Percentiles rank a stretch among this genome's conserved stretches.
Conservation (phyloP, 2,329 filamentous ascomycete species). For the Drechslerella coelobrocha region DNA sequence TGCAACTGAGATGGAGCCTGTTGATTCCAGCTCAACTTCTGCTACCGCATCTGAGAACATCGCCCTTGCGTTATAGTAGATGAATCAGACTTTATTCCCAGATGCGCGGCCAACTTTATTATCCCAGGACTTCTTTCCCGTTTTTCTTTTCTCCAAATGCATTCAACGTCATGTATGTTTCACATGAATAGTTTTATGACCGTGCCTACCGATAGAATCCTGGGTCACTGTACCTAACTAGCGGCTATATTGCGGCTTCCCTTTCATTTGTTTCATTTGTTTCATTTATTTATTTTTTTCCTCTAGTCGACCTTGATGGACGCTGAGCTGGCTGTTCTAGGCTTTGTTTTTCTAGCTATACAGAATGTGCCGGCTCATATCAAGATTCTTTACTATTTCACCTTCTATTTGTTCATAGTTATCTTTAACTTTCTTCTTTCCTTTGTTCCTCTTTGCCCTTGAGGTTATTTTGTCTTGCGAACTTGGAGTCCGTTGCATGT, state of each 20-base stretch:
- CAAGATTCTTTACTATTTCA: conserved; percentile 6
- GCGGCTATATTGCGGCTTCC: neutral
- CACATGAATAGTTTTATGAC: neutral
- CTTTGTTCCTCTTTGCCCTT: conserved; percentile 17
- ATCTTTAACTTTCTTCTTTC: conserved; percentile 30
- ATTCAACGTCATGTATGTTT: neutral
- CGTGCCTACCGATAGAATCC: neutral
- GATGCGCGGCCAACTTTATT: neutral
- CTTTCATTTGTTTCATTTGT: conserved; percentile 7
- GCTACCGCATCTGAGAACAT: conserved; percentile 32
- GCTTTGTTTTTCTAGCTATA: conserved; percentile 13
- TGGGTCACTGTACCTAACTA: neutral
- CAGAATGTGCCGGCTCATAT: conserved; percentile 24
- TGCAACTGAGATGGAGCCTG: conserved; percentile 4
- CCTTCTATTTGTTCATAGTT: conserved; percentile 6
- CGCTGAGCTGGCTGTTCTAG: conserved; percentile 19
- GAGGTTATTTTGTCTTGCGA: neutral
- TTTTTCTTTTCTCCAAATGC: neutral
- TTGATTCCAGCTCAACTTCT: conserved; percentile 19
- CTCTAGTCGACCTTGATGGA: conserved; percentile 23
- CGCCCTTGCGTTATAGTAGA: conserved; percentile 28
- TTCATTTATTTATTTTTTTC: conserved; percentile 16
- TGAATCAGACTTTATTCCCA: neutral
- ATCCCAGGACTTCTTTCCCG: neutral
- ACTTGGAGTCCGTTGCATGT: conserved; percentile 18